A percentile compares a stretch with the other conserved stretches of the same genome.
Conservation (phyloP, 2,329 filamentous ascomycete species). For the Xylariaceae sp. region DNA sequence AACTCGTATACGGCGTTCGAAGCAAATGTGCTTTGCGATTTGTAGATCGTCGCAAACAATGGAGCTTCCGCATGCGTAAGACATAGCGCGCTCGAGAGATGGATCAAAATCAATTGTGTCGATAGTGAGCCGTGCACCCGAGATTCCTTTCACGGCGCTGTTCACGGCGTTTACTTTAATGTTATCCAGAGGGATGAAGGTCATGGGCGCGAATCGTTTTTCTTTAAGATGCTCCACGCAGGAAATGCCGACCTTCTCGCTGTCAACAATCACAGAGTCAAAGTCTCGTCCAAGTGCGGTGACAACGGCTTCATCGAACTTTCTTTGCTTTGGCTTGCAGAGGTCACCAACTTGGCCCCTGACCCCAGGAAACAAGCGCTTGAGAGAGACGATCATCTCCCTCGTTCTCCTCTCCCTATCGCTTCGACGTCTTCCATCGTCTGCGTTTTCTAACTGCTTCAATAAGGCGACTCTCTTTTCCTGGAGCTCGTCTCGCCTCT, state of each 20-base stretch:
- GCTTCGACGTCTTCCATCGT: slow-evolving; percentile 79
- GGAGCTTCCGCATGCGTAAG: slow-evolving; percentile 89
- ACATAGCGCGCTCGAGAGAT: slow-evolving; percentile 84
- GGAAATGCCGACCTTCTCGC: slow-evolving; percentile 87
- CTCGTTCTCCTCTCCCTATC: slow-evolving; percentile 75
- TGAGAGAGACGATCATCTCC: slow-evolving; percentile 80
- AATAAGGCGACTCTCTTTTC: slow-evolving; percentile 83
- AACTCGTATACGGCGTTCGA: slow-evolving; percentile 76
- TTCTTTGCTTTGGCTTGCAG: slow-evolving; percentile 95
- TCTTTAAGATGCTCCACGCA: slow-evolving; percentile 94
- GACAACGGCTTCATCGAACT: slow-evolving; percentile 88
- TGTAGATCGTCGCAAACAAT: slow-evolving; percentile 88
- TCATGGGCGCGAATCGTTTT: slow-evolving; percentile 80
- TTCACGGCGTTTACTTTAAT: slow-evolving; percentile 93
- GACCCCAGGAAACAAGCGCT: slow-evolving; percentile 87
- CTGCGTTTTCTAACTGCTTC: slow-evolving; percentile 76
- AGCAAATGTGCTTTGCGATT: slow-evolving; percentile 85
- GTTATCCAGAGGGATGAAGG: slow-evolving; percentile 93
- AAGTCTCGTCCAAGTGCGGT: slow-evolving; percentile 90
- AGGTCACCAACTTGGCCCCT: slow-evolving; percentile 86
- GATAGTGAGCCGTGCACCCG: slow-evolving; percentile 82
- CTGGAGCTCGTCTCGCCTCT: slow-evolving; percentile 82
- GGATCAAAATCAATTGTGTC: slow-evolving; percentile 94
- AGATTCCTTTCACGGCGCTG: slow-evolving; percentile 83
- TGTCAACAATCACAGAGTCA: slow-evolving; percentile 91